Conservation (phyloP, 2,329 filamentous ascomycete genomes). For the Diaporthe eres region DNA sequence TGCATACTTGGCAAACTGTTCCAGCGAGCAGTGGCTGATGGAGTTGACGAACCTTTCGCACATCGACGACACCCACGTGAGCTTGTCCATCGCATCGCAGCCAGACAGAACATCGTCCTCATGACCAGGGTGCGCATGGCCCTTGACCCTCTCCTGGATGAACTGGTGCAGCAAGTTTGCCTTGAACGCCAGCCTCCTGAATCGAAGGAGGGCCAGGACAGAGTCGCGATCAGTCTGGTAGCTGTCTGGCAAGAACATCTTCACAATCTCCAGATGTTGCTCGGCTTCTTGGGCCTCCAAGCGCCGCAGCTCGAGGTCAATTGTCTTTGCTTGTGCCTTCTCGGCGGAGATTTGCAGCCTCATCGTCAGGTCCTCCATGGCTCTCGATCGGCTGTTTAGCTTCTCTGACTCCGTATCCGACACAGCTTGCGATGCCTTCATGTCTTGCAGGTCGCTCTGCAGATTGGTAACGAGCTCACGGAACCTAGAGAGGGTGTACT, state of each 20-base stretch:
- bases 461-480: slow-evolving; percentile 88
- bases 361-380: slow-evolving; percentile 97
- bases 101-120: slow-evolving; percentile 85
- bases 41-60: slow-evolving; percentile 87
- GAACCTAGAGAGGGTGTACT: slow-evolving; percentile 91
- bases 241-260: slow-evolving; percentile 88
- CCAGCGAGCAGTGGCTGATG: slow-evolving; percentile 82
- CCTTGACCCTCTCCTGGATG: slow-evolving; percentile 82
- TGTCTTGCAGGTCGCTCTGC: slow-evolving; percentile 90
- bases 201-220: slow-evolving; percentile 88
- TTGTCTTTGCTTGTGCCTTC: slow-evolving; percentile 94
- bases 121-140: slow-evolving; percentile 75
- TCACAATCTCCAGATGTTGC: slow-evolving; percentile 90
- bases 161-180: slow-evolving; percentile 83
- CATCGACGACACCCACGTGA: slow-evolving; percentile 86
- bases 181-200: slow-evolving; percentile 92
- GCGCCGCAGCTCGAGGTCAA: slow-evolving; percentile 88
- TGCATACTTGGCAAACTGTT: slow-evolving; percentile 84
- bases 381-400: slow-evolving; percentile 86
- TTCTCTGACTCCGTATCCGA: slow-evolving; percentile 95
- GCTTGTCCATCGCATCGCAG: slow-evolving; percentile 86
- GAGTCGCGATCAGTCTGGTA: slow-evolving; percentile 87
- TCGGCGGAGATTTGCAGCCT: slow-evolving; percentile 91
- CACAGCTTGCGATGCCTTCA: slow-evolving; percentile 91
- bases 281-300: slow-evolving; percentile 90